A percentile compares a stretch with the other conserved stretches of the same genome.
Evolutionary conservation across 176 grass and related monocot genomes (phyloP).

Genomic region (Zoysia japonica): DNA sequence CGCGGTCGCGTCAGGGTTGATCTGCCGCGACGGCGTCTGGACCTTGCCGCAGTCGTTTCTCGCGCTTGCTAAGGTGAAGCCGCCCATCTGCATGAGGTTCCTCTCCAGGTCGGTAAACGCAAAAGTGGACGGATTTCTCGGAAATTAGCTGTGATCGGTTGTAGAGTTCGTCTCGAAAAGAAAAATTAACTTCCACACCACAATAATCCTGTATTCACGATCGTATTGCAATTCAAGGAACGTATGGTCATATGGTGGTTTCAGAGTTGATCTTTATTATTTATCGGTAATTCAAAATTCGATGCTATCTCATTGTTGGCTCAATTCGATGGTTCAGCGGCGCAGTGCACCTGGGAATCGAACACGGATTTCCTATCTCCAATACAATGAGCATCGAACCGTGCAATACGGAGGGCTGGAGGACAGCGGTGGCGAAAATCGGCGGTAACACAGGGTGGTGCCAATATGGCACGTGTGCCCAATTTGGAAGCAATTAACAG

Average conservation of each 20-base stretch:
- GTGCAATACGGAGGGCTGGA: neutral
- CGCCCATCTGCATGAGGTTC: constrained; percentile 68
- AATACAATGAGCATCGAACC: neutral
- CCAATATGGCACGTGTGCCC: no score
- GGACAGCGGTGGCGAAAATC: neutral
- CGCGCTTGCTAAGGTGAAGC: constrained; percentile 55
- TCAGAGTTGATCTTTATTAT: neutral
- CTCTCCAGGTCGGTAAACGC: constrained; percentile 44
- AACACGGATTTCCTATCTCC: neutral
- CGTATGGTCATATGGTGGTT: neutral
- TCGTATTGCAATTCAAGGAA: neutral
- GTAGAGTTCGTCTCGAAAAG: neutral
- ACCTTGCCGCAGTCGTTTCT: constrained; percentile 45
- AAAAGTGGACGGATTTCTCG: constrained; percentile 41
- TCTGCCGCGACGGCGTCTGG: constrained; percentile 57
- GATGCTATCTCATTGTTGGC: neutral
- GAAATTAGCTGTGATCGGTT: constrained; percentile 13
- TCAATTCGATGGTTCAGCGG: no score
- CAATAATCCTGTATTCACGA: neutral
- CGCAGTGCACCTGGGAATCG: neutral
- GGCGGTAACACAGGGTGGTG: no score
- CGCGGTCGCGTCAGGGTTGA: constrained; percentile 41
- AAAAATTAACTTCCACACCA: neutral
- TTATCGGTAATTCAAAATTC: neutral
- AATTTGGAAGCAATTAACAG: no score